A percentile compares a stretch with the other conserved stretches of the same genome.
phyloP scores from a whole-genome alignment of 73 alveolate genomes.

The Paramecium biaurelia region DNA sequence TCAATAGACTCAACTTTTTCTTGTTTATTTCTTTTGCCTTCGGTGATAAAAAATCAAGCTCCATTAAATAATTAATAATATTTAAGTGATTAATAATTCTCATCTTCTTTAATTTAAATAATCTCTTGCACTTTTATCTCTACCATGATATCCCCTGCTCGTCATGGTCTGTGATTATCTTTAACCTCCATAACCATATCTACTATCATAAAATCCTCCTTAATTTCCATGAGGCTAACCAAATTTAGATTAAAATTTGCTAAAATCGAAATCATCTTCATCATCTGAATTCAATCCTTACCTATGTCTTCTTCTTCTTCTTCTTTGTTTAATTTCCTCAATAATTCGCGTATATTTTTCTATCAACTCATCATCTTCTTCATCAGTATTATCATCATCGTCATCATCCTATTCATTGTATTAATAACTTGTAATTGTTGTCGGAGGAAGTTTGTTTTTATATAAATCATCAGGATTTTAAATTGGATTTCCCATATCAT shows the following conservation, averaged over 20 bases:
- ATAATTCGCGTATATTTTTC: neutral
- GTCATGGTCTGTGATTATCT: neutral
- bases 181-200: neutral
- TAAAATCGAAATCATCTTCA: neutral
- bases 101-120: neutral
- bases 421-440: neutral
- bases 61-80: neutral
- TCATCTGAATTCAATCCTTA: neutral
- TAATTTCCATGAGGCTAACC: neutral
- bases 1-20: neutral
- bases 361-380: neutral
- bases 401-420: neutral
- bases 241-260: neutral
- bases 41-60: neutral
- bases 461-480: neutral
- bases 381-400: neutral
- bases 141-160: neutral
- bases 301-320: slow-evolving; percentile 14
- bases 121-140: neutral
- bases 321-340: neutral
- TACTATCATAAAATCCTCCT: neutral
- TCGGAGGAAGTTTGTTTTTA: neutral
- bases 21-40: neutral
- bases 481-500: neutral
- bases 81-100: neutral